A percentile compares a stretch with the other conserved stretches of the same genome.
phyloP scores from a whole-genome alignment of 2,329 filamentous ascomycete genomes.

The Lasiodiplodia gonubiensis region DNA sequence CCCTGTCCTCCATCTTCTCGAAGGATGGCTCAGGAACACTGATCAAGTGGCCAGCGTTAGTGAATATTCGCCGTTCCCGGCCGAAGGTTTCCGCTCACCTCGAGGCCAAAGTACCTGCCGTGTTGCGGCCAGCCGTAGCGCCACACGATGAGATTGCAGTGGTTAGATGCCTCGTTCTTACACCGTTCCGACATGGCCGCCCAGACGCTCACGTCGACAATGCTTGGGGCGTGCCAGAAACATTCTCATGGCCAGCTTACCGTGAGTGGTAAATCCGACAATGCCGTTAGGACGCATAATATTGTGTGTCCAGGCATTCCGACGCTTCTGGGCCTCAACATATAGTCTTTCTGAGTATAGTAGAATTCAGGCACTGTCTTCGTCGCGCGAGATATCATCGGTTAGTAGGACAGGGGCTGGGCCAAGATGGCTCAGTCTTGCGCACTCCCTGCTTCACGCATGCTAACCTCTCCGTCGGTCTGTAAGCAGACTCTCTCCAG shows the following conservation, averaged over 20 bases:
- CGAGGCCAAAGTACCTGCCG: conserved; percentile 43
- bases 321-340: conserved; percentile 34
- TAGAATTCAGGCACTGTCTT: conserved; percentile 30
- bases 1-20: background rate
- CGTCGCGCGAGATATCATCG: conserved; percentile 28
- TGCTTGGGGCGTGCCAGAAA: conserved; percentile 38
- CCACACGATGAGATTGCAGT: conserved; percentile 47
- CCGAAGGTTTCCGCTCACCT: conserved; percentile 18
- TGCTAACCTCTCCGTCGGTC: conserved; percentile 24
- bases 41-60: no score
- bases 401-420: conserved; percentile 29
- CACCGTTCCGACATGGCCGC: conserved; percentile 39
- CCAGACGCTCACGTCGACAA: conserved; percentile 48
- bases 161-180: conserved; percentile 51
- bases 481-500: conserved; percentile 36
- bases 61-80: background rate
- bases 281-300: conserved; percentile 40
- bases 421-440: conserved; percentile 20
- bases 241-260: background rate
- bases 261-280: conserved; percentile 37
- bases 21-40: background rate
- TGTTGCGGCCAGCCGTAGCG: conserved; percentile 51
- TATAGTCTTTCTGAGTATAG: conserved; percentile 31
- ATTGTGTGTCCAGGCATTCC: conserved; percentile 36
- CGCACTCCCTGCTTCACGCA: no score